A percentile compares a stretch with the other conserved stretches of the same genome.
Conservation (phyloP, 2,329 filamentous ascomycete species). For the Aspergillus neoniger region DNA sequence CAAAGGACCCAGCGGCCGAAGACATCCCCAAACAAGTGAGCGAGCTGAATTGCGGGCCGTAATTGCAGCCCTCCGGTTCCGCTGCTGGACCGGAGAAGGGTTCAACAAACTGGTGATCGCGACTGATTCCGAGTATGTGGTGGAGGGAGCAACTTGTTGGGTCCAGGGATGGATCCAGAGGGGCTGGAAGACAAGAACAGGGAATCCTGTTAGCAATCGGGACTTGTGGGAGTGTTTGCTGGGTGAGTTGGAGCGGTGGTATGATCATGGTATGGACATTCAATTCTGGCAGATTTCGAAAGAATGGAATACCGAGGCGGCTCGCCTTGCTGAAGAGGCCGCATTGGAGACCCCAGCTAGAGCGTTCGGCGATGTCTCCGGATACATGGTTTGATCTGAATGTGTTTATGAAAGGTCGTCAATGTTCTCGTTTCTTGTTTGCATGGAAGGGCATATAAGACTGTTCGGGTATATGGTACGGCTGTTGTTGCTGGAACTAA, state of each 20-base stretch:
- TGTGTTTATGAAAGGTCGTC: no score
- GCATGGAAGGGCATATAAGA: background rate
- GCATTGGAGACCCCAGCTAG: background rate
- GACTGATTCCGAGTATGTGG: conserved; percentile 57
- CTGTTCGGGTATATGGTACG: no score
- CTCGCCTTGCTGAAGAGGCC: conserved; percentile 23
- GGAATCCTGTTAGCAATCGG: conserved; percentile 49
- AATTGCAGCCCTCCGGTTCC: background rate
- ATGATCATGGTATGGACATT: conserved; percentile 38
- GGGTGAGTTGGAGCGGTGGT: conserved; percentile 39
- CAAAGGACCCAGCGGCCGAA: background rate
- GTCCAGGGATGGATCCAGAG: conserved; percentile 47
- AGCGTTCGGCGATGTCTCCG: background rate
- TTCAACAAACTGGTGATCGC: conserved; percentile 53
- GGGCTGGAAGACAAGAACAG: conserved; percentile 46
- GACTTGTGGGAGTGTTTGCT: conserved; percentile 57
- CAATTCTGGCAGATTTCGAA: conserved; percentile 53
- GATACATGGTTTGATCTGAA: no score
- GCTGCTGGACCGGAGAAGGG: conserved; percentile 35
- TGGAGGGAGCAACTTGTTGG: conserved; percentile 49
- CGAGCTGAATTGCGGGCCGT: background rate
- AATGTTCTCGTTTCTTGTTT: background rate
- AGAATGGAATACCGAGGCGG: conserved; percentile 47
- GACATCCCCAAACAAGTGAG: background rate
- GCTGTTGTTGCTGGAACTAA: no score